Conservation (phyloP, 306 rosid species). For the Prunus padus region DNA sequence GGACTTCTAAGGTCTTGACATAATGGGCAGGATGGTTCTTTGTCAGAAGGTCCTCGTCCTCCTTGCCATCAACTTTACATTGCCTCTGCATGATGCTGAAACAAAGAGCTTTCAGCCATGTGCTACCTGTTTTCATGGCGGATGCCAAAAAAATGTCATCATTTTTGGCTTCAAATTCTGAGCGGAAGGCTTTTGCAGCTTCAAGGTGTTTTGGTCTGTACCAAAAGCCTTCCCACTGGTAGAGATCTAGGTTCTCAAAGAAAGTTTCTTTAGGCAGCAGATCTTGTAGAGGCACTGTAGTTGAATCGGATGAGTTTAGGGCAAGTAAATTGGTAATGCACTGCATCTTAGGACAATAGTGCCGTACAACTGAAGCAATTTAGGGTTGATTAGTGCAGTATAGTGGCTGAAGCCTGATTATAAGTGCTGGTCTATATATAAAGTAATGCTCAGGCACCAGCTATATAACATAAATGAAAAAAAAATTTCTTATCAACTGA, state of each 20-base stretch:
- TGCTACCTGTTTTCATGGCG: slow-evolving; percentile 28
- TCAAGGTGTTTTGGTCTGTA: slow-evolving; percentile 20
- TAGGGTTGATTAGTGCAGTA: too few species aligned
- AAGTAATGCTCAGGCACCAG: too few species aligned
- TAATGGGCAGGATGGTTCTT: slow-evolving; percentile 13
- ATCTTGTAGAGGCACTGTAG: too few species aligned
- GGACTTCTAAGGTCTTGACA: slow-evolving; percentile 24
- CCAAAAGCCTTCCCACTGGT: slow-evolving; percentile 23
- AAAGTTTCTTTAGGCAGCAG: slow-evolving; percentile 15
- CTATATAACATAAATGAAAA: too few species aligned
- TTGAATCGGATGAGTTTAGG: too few species aligned
- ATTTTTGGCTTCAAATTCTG: slow-evolving; percentile 5
- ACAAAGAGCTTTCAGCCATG: slow-evolving; percentile 28
- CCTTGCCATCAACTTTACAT: neutral
- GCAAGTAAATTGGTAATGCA: too few species aligned
- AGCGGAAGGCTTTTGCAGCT: neutral
- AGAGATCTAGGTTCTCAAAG: slow-evolving; percentile 17
- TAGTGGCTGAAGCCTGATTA: too few species aligned
- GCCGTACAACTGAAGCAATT: too few species aligned
- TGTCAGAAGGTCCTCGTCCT: slow-evolving; percentile 16
- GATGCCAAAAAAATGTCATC: slow-evolving; percentile 27
- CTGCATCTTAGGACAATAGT: too few species aligned
- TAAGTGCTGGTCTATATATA: too few species aligned
- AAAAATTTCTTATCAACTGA: too few species aligned
- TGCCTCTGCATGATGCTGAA: slow-evolving; percentile 16